These are phyloP conservation scores for Petrea volubilis DNA, from an alignment of 257 asterid species.

Conservation along the genomic window DNA sequence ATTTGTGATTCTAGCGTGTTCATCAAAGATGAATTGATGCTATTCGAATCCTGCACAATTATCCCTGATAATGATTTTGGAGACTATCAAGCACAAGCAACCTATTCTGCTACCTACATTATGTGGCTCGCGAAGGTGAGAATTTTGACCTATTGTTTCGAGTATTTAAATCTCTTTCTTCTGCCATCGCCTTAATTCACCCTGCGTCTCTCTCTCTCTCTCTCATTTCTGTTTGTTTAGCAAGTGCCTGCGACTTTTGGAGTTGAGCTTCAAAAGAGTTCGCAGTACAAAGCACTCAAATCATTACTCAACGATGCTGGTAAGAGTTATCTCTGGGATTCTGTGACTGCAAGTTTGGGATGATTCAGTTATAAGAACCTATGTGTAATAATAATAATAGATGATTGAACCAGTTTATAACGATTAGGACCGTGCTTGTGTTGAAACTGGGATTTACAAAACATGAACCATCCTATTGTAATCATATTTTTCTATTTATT, in stretches of 20 bases:
- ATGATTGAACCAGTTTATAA: too few species aligned
- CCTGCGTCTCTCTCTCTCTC: too few species aligned
- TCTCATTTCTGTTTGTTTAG: slow-evolving; percentile 33
- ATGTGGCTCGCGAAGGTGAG: slow-evolving; percentile 85
- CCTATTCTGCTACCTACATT: slow-evolving; percentile 67
- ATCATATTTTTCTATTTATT: too few species aligned
- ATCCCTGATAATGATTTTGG: slow-evolving; percentile 64
- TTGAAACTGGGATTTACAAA: too few species aligned
- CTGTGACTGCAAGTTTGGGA: slow-evolving; percentile 17
- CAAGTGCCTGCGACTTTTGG: slow-evolving; percentile 52
- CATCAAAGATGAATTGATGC: slow-evolving; percentile 49
- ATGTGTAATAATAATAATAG: neutral
- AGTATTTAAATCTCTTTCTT: neutral
- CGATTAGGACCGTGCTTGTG: neutral
- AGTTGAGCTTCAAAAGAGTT: slow-evolving; percentile 43
- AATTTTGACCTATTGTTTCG: neutral
- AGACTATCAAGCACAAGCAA: slow-evolving; percentile 82
- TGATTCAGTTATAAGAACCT: neutral
- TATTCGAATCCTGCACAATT: slow-evolving; percentile 50
- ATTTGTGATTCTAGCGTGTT: slow-evolving; percentile 31
- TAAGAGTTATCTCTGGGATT: slow-evolving; percentile 61
- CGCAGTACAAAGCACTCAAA: slow-evolving; percentile 41
- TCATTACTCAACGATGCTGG: slow-evolving; percentile 41
- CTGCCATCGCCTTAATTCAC: neutral
- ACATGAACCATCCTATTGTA: too few species aligned